Evolutionary conservation across 768 basidiomycete species (phyloP), one percentile per base, ranked within the genome.

Genomic region (Lactarius deliciosus): DNA sequence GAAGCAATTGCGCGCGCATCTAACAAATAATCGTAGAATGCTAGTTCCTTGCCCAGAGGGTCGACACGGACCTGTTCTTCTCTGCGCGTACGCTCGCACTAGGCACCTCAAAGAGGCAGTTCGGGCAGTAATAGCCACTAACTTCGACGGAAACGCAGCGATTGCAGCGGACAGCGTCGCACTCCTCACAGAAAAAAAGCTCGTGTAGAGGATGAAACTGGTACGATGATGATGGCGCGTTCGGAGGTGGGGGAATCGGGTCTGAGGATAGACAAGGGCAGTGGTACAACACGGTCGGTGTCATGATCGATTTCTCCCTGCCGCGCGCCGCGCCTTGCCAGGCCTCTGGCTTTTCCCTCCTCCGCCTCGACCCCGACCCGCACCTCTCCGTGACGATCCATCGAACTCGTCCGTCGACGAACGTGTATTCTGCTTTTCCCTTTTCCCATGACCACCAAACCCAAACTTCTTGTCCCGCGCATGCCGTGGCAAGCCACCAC

Each of bases 1-100:
- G 78, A 98, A 98, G 80, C 97, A 99, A 73, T 97, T 98, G 63
- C 97, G 85, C 20, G 96, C 95, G 77, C 97, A 99, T 85, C 97
- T 98, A 74, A 56, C 32, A 61, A 15, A 63, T 55, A 5, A 38
- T 58, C 61, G 18, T 60, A 20, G 58, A 41, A 7, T 56, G 13
- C 53, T 57, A 43, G 60, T 18, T 60, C 25, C 40, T 20, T 40
- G 40, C 47, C 63, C n/a, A 3, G 43, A 34, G 36, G 28, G 15
- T 28, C 43, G 62, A 20, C 41, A 69, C 78, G 71, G 69, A 92
- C 96, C 96, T 84, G 74, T 97, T 98, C 83, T 95, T 96, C 78
- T 99, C 97, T 15, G 92, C 94, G 63, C 97, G 83, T n/a, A 99
- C 97, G 72, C 94, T 97, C 2, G 97, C 97, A 75, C 90, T 94